These are phyloP conservation scores for Ustilago lituana DNA, from an alignment of 1,284 basidiomycete genomes.

Conservation along the genomic window DNA sequence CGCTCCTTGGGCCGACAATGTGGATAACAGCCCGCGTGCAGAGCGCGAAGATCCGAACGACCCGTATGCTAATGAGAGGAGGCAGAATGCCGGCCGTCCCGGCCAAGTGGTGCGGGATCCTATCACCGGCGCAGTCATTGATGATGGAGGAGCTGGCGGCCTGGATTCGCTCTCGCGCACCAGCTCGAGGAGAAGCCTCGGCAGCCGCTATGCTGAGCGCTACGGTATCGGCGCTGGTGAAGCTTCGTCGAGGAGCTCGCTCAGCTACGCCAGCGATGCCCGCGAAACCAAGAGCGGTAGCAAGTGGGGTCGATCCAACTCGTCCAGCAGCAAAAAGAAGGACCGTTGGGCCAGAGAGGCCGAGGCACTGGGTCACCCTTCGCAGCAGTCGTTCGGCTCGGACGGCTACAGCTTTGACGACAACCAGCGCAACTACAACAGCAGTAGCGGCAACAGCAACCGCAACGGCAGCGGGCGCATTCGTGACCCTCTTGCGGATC, in stretches of 20 bases:
- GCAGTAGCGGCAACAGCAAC: slow-evolving; percentile 3
- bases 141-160: slow-evolving; percentile 21
- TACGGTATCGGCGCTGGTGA: slow-evolving; percentile 40
- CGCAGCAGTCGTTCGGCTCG: slow-evolving; percentile 29
- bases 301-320: slow-evolving; percentile 39
- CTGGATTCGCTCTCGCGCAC: slow-evolving; percentile 31
- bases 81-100: slow-evolving; percentile 28
- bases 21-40: slow-evolving; percentile 45
- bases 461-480: slow-evolving; percentile 36
- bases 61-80: slow-evolving; percentile 42
- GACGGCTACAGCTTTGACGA: slow-evolving; percentile 38
- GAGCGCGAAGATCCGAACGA: slow-evolving; percentile 44
- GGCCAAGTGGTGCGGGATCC: slow-evolving; percentile 36
- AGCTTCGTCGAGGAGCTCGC: slow-evolving; percentile 42
- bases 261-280: slow-evolving; percentile 34
- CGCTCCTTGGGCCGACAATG: slow-evolving; percentile 50
- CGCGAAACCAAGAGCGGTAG: slow-evolving; percentile 16
- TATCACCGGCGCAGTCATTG: slow-evolving; percentile 49
- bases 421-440: slow-evolving; percentile 9
- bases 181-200: slow-evolving; percentile 43
- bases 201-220: slow-evolving; percentile 49
- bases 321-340: slow-evolving; percentile 45
- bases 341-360: slow-evolving; percentile 52
- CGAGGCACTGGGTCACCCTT: slow-evolving; percentile 35
- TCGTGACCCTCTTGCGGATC: slow-evolving; percentile 41